A percentile compares a stretch with the other conserved stretches of the same genome.
These are phyloP conservation scores for Metschnikowia sp. DNA, from an alignment of 805 yeast genomes.

Conservation along the genomic window DNA sequence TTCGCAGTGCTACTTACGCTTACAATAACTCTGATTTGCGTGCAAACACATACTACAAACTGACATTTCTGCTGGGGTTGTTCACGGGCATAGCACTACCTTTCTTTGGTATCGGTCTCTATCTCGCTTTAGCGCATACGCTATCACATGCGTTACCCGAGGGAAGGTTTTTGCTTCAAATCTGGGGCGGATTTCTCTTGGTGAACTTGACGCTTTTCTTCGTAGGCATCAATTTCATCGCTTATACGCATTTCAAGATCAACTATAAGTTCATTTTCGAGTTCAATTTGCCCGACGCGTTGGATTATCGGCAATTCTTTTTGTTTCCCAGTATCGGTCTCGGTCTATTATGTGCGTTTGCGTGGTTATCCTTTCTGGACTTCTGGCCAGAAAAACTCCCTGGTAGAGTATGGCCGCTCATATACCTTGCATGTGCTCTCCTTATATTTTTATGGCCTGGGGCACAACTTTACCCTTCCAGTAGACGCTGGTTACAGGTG, in stretches of 20 bases:
- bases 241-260: constrained; percentile 73
- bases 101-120: constrained; percentile 57
- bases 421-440: constrained; percentile 56
- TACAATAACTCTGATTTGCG: constrained; percentile 29
- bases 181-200: constrained; percentile 90
- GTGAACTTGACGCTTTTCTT: constrained; percentile 56
- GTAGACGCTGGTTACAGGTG: constrained; percentile 75
- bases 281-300: constrained; percentile 63
- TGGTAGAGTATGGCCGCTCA: constrained; percentile 77
- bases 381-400: constrained; percentile 61
- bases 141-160: constrained; percentile 44
- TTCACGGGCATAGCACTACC: constrained; percentile 71
- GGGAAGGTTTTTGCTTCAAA: constrained; percentile 64
- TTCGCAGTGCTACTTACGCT: constrained; percentile 45
- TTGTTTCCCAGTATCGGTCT: constrained; percentile 61
- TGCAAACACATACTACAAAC: constrained; percentile 32
- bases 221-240: constrained; percentile 64
- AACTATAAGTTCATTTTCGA: constrained; percentile 93
- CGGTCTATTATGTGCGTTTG: constrained; percentile 54
- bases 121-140: constrained; percentile 44
- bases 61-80: constrained; percentile 62
- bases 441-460: constrained; percentile 59
- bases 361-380: constrained; percentile 73
- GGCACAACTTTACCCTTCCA: constrained; percentile 49
- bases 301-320: constrained; percentile 64